Evolutionary conservation across 2,329 filamentous ascomycete genomes (phyloP).

Genomic region (Zymoseptoria tritici): DNA sequence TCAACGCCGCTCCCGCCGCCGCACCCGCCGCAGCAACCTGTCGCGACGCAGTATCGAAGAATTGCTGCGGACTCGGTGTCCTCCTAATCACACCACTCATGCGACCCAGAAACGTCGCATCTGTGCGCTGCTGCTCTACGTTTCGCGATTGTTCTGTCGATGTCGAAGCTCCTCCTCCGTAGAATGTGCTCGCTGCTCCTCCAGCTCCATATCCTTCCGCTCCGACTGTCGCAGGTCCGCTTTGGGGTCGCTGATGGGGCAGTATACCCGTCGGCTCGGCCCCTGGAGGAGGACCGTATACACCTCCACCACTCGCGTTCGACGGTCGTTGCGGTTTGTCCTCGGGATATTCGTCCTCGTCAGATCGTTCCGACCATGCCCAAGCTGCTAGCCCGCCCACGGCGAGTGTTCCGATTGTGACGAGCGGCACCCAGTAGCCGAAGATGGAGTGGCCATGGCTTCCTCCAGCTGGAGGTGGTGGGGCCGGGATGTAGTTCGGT

Average conservation of each 20-base stretch:
- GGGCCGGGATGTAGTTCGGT: constrained; percentile 31
- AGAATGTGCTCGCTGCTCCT: constrained; percentile 26
- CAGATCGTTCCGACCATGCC: constrained; percentile 84
- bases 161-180: constrained; percentile 9
- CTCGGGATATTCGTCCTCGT: constrained; percentile 57
- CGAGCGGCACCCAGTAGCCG: constrained; percentile 84
- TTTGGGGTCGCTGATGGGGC: constrained; percentile 16
- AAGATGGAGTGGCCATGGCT: constrained; percentile 48
- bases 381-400: constrained; percentile 81
- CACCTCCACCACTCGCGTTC: constrained; percentile 15
- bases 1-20: constrained; percentile 73
- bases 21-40: constrained; percentile 74
- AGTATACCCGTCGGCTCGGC: constrained; percentile 13
- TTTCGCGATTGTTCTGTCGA: constrained; percentile 7
- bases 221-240: constrained; percentile 21
- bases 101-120: constrained; percentile 37
- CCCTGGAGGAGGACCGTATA: constrained; percentile 20
- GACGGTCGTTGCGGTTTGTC: constrained; percentile 27
- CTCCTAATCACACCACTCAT: constrained; percentile 75
- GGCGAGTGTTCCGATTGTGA: constrained; percentile 78
- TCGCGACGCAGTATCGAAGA: constrained; percentile 76
- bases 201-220: constrained; percentile 13
- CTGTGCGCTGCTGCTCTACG: constrained; percentile 7
- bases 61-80: constrained; percentile 79
- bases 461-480: constrained; percentile 28